Conservation (phyloP, 164 flowering plant species). For the Magnolia officinalis region DNA sequence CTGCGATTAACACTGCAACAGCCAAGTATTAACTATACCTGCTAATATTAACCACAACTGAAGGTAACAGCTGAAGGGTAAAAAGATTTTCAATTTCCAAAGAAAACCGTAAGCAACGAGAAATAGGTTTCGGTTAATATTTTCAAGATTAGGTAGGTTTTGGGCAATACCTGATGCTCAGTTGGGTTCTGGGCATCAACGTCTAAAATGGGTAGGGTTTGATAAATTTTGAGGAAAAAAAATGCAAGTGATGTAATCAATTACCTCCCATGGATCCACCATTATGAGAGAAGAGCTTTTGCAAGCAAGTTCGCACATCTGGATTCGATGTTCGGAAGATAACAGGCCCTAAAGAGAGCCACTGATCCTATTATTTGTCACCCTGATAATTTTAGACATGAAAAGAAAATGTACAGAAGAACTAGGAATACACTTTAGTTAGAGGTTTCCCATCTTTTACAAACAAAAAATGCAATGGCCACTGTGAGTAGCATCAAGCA, state of each 20-base stretch:
- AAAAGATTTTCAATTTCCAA: too few relatives aligned
- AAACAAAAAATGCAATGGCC: background rate
- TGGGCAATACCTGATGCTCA: too few relatives aligned
- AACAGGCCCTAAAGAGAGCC: constrained; percentile 49
- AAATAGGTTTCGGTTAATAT: too few relatives aligned
- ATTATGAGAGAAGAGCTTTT: constrained; percentile 74
- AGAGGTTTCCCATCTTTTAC: background rate
- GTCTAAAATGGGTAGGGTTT: background rate
- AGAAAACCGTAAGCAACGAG: too few relatives aligned
- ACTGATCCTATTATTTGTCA: background rate
- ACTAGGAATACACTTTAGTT: background rate
- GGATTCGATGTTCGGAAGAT: constrained; percentile 67
- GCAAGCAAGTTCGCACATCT: constrained; percentile 73
- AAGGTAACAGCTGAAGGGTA: too few relatives aligned
- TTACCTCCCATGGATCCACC: constrained; percentile 98
- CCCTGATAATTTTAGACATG: background rate
- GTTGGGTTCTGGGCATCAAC: too few relatives aligned
- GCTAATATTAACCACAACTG: too few relatives aligned
- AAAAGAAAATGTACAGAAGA: background rate
- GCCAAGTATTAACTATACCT: too few relatives aligned
- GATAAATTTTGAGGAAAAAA: background rate
- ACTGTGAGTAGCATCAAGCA: background rate
- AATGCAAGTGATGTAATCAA: background rate
- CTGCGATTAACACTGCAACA: too few relatives aligned
- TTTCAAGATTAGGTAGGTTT: too few relatives aligned